Evolutionary conservation across 2,329 filamentous ascomycete species (phyloP).

Genomic region (Daldinia sp.): DNA sequence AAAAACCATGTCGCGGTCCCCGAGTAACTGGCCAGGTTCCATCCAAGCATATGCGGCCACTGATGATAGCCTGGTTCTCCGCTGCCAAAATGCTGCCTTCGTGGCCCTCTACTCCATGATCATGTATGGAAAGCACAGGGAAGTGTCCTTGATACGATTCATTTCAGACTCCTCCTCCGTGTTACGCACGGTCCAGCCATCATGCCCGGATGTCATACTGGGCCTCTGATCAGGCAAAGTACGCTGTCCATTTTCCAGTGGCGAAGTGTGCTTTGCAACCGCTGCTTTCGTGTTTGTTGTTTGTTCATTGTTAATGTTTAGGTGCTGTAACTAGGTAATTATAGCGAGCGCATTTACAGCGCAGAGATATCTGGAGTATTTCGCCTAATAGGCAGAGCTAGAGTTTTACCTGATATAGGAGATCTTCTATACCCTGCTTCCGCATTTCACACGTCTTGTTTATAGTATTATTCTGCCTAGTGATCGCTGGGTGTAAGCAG

Average conservation of each 20-base stretch:
- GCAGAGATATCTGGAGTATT: neutral
- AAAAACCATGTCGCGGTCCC: neutral
- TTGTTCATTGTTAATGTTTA: no score
- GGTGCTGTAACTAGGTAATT: no score
- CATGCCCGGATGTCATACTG: no score
- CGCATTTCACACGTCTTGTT: neutral
- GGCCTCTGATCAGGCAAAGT: no score
- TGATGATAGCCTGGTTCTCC: neutral
- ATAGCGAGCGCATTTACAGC: no score
- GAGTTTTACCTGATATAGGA: neutral
- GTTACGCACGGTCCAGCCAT: no score
- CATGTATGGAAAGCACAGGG: neutral
- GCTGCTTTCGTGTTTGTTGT: no score
- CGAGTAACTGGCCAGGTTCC: neutral
- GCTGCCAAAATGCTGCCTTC: neutral
- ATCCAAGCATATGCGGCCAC: neutral
- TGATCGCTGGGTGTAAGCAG: neutral
- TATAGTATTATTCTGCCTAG: neutral
- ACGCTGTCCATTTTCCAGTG: no score
- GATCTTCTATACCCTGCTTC: no score
- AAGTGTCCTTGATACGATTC: no score
- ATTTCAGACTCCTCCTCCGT: no score
- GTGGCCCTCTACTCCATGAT: neutral
- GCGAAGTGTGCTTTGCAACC: no score
- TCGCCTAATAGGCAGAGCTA: neutral